Base-by-base conservation (phyloP, 2,329 filamentous ascomycete genomes). In the Annulohypoxylon truncatum region DNA sequence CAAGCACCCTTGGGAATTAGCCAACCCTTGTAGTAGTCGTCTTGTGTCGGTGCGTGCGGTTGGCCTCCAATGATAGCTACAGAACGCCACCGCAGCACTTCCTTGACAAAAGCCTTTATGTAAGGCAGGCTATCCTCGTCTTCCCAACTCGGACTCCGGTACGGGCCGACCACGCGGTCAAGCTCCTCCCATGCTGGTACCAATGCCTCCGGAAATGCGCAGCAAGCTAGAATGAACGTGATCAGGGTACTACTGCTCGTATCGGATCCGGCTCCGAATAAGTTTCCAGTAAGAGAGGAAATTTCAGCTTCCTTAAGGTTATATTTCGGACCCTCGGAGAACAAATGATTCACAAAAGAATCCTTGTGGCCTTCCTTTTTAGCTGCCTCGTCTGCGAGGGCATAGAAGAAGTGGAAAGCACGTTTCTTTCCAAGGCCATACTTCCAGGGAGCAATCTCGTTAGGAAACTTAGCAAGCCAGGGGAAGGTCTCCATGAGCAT, bases 401-500 rank as follows among this genome's bases (percentile, higher is more conserved):
- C 79, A 70, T 85, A 82, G 75, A 85, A 86, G 74, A 86, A 86
- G 59, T 82, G 80, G 57, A 80, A 78, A 2, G 81, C 81, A 22
- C 83, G 79, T 60, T 82, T 82, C 55, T 77, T 78, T n/a, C 82
- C 81, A 2, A 84, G 72, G 2, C 82, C 83, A 50, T 81, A 79
- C 72, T 85, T 84, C 82, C 82, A 85, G 0, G 84, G 84, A 2
- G 81, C 80, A 68, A 84, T 81, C 69, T 76, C 78, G 35, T 80
- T 82, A 9, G 84, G 83, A 51, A 86, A 82, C 15, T 76, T 80
- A 18, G 83, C 80, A 10, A 85, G 77, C 35, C 81, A 73, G 1
- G 83, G 83, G 58, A 87, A 87, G 0, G 84, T 87, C 73, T 87
- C 85, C 79, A 88, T 81, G 26, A 88, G 74, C 83, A 83, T 87